Conservation (phyloP, 495 filamentous ascomycete species). For the Opeltia flavorubescens region DNA sequence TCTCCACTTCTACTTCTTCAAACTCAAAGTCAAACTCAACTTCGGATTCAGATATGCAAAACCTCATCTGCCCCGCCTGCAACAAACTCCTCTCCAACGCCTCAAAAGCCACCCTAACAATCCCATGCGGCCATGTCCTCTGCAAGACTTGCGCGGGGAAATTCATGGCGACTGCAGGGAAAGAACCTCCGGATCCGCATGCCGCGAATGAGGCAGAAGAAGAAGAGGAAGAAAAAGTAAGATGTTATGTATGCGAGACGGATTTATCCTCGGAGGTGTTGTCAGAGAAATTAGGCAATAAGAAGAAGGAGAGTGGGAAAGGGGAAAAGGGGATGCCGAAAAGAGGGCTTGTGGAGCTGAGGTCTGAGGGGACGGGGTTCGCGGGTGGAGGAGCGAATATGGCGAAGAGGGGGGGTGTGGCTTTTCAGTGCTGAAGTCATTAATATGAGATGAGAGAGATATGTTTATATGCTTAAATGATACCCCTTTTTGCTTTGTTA, state of each 20-base stretch:
- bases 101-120: constrained; percentile 73
- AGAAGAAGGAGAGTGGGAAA: constrained; percentile 29
- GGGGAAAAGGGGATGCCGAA: constrained; percentile 42
- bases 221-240: constrained; percentile 31
- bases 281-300: constrained; percentile 31
- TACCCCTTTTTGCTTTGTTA: too few relatives aligned
- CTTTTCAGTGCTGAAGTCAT: constrained; percentile 66
- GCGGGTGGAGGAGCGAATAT: constrained; percentile 71
- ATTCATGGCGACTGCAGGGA: constrained; percentile 55
- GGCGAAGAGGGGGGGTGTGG: constrained; percentile 64
- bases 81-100: constrained; percentile 73
- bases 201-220: constrained; percentile 30
- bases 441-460: too few relatives aligned
- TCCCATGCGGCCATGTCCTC: constrained; percentile 87
- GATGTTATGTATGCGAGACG: constrained; percentile 82
- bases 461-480: too few relatives aligned
- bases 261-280: constrained; percentile 40
- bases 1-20: constrained; percentile 43
- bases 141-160: constrained; percentile 80
- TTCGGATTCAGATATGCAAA: constrained; percentile 31
- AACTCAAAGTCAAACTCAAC: constrained; percentile 32
- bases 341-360: constrained; percentile 72
- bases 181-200: constrained; percentile 49
- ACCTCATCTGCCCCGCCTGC: constrained; percentile 74
- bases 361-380: constrained; percentile 85